Base-by-base conservation (phyloP, 176 grass and related monocot genomes). In the Poa pratensis region DNA sequence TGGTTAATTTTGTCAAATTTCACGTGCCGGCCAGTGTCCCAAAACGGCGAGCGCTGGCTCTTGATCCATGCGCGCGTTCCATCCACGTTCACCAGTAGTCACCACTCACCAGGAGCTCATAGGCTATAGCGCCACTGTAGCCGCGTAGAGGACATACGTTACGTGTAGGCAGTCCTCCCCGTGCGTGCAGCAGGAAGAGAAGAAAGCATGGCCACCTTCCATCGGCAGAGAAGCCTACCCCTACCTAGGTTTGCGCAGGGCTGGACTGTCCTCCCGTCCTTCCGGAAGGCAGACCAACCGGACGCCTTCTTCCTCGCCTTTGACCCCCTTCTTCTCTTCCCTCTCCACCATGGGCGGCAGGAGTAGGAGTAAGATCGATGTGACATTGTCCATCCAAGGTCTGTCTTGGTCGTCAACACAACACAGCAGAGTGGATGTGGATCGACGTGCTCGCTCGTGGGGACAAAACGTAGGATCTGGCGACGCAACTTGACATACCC, bases 381-480 rank as follows among this genome's bases (percentile, higher is more conserved):
- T 54, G 34, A 35, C 34, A 35, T 35, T 35, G 34, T 35, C 34
- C 34, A 35, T 35, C 34, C 34, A 55, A 78, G 67, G 23, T 63
- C 67, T 67, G 76, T 26, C 49, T 8, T 77, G 86, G 67, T 79
- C 66, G 79, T 79, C 88, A 79, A 87, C 79, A 73, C 73, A 69
- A 87, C 73, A 73, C 73, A 69, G 15, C 84, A 48, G 55, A 52
- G 42, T 46, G 30, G 54, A 43, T 82, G 72, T 60, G 45, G 81
- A 20, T 82, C 57, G 2, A 30, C 4, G 18, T 19, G 65, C 43
- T 65, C 72, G 65, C 43, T 65, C 72, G 53, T 73, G 53, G 49
- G 78, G 84, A 69, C 84, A 90, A 83, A 90, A 90, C 58, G 80
- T 90, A 90, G 84, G 89, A 87, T 90, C 75, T 84, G 80, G 1